Evolutionary conservation across 176 grass and related monocot species (phyloP), one percentile per base, ranked within the genome.

Genomic region (Phyllostachys edulis): DNA sequence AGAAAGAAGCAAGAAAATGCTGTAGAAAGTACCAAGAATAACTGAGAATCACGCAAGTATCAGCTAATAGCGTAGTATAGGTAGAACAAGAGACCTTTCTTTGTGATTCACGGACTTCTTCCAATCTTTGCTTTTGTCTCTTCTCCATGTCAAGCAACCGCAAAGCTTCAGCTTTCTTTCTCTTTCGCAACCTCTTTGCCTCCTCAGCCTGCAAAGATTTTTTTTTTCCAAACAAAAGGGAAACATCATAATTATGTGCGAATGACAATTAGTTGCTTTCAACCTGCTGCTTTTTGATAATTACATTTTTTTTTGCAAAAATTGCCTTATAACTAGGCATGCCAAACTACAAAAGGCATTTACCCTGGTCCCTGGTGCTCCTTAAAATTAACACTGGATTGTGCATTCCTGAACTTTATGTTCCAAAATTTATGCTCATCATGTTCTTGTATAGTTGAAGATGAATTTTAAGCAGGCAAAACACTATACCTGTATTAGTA

Each of bases 41-140:
- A 64, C 56, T 44, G 27, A 76, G 10, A 72, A 67, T 37, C 15
- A 1, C 36, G 13, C 23, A 10, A 32, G 8, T 32, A 69, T 63
- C 21, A 86, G 23, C 67, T 47, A 76, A 23, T 36, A 70, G 0
- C 6, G 42, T 66, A 82, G 34, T 71, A 69, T 15, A 62, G 73
- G 7, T 71, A 65, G 52, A 56, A 75, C 13, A 60, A 23, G 40
- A 75, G 55, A 99, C 96, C 93, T 96, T 96, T 85, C 78, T 89
- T 76, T 96, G 89, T 55, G 89, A 92, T 83, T 99, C 91, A 57
- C 93, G 93, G 56, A 99, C 82, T 86, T 99, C 93, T 80, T 99
- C 87, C 40, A 99, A 16, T 60, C 97, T 89, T 90, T 96, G 97
- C 74, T 99, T 99, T 78, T 99, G 97, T 77, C 93, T 94, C 84